Evolutionary conservation across 345 rosid genomes (phyloP).

Genomic region (Carallia pectinifolia): DNA sequence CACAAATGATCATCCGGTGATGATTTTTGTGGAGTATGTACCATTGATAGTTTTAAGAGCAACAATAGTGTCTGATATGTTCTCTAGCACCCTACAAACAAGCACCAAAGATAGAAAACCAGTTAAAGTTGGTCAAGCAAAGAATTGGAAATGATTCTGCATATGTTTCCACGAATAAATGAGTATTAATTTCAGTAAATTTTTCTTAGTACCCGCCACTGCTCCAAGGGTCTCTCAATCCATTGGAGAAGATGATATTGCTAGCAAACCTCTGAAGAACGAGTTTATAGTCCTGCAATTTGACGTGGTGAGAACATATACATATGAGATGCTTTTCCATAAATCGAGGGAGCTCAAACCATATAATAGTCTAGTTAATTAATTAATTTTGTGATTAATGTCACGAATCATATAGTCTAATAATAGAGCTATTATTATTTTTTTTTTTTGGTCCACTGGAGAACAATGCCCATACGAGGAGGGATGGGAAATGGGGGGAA

Average conservation of each 20-base stretch:
- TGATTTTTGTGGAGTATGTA: background rate
- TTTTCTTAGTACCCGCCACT: slow-evolving; percentile 5
- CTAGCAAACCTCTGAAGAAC: slow-evolving; percentile 1
- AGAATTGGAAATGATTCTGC: too few species aligned
- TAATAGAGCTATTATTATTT: too few species aligned
- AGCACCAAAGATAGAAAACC: too few species aligned
- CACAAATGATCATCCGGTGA: background rate
- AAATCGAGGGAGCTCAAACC: too few species aligned
- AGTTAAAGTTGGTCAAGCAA: too few species aligned
- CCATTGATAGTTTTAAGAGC: slow-evolving; percentile 39
- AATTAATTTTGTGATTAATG: too few species aligned
- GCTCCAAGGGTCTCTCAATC: slow-evolving; percentile 18
- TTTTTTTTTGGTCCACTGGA: too few species aligned
- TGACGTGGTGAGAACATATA: background rate
- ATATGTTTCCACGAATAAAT: background rate
- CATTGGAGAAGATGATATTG: slow-evolving; percentile 21
- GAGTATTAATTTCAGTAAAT: background rate
- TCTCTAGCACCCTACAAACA: slow-evolving; percentile 38
- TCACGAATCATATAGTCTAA: too few species aligned
- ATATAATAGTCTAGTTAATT: too few species aligned
- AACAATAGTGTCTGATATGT: slow-evolving; percentile 36
- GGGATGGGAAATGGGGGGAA: too few species aligned
- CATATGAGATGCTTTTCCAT: too few species aligned
- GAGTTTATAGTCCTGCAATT: background rate
- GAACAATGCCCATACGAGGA: too few species aligned